Evolutionary conservation across 352 stramenopile genomes (phyloP).

Genomic region (Globisporangium okanoganense): DNA sequence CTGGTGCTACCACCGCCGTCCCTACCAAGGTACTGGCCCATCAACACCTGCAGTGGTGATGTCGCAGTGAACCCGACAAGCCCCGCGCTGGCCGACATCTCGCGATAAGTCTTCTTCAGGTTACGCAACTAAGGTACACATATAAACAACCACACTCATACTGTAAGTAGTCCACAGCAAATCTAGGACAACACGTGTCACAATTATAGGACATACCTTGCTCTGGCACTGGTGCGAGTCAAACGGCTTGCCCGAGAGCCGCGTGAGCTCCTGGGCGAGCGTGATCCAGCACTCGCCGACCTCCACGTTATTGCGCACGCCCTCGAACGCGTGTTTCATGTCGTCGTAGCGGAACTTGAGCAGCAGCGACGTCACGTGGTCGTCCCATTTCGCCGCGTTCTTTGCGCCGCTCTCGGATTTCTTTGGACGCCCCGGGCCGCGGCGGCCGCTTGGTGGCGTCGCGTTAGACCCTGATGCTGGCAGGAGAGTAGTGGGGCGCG

Average conservation of each 20-base stretch:
- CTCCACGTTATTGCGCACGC: conserved; percentile 15
- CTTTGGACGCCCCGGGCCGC: conserved; percentile 9
- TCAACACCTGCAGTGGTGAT: background rate
- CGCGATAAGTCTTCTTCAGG: conserved; percentile 12
- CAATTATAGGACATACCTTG: conserved; percentile 7
- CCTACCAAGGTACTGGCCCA: conserved; percentile 2
- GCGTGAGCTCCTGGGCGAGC: conserved; percentile 8
- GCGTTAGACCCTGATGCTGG: background rate
- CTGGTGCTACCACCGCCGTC: background rate
- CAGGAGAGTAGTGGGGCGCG: background rate
- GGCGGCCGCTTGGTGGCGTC: background rate
- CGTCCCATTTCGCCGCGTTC: conserved; percentile 13
- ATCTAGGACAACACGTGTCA: background rate
- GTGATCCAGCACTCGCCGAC: conserved; percentile 12
- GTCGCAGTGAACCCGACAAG: background rate
- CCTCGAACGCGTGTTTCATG: conserved; percentile 9
- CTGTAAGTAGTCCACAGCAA: background rate
- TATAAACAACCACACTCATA: conserved; percentile 1
- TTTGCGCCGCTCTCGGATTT: conserved; percentile 9
- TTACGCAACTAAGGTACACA: conserved; percentile 12
- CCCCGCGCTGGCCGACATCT: conserved; percentile 3
- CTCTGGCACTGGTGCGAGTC: conserved; percentile 19
- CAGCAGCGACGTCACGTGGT: conserved; percentile 9
- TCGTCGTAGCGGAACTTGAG: conserved; percentile 10
- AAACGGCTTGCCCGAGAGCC: conserved; percentile 6